These are phyloP conservation scores for Chytridiales sp. DNA, from an alignment of 371 early-diverging fungal species.

Conservation along the genomic window DNA sequence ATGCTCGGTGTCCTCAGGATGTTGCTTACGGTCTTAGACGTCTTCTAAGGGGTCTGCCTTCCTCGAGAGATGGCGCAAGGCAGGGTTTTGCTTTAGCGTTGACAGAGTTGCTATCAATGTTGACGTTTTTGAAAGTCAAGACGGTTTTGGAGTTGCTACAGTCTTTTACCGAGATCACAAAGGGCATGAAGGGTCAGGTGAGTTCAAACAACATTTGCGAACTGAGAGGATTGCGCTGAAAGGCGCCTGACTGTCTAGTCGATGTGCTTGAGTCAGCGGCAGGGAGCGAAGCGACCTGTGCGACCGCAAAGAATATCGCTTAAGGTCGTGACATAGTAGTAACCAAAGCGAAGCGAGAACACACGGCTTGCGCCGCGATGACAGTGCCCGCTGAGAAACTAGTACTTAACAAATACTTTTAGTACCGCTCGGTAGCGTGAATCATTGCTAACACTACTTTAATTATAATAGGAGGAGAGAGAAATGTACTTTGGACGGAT, in stretches of 20 bases:
- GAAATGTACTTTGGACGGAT: conserved; percentile 88
- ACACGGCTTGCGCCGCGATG: too few relatives aligned
- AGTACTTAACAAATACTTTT: too few relatives aligned
- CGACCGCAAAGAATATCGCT: too few relatives aligned
- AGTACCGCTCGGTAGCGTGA: not conserved
- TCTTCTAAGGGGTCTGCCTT: conserved; percentile 82
- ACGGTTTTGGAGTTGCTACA: conserved; percentile 69
- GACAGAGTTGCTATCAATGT: conserved; percentile 58
- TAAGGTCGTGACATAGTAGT: too few relatives aligned
- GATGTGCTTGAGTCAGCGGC: too few relatives aligned
- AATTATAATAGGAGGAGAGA: conserved; percentile 71
- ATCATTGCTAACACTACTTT: not conserved
- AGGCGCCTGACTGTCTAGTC: too few relatives aligned
- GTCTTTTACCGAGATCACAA: conserved; percentile 55
- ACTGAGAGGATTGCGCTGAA: too few relatives aligned
- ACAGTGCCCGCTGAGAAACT: too few relatives aligned
- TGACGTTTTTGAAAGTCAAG: conserved; percentile 52
- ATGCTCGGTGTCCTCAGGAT: conserved; percentile 66
- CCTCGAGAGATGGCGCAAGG: conserved; percentile 85
- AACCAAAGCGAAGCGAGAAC: too few relatives aligned
- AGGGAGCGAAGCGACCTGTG: too few relatives aligned
- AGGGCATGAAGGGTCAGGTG: conserved; percentile 37
- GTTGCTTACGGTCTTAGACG: conserved; percentile 87
- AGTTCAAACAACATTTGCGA: conserved; percentile 17
- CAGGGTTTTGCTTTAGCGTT: conserved; percentile 94